These are phyloP conservation scores for Conticribra weissflogii DNA, from an alignment of 108 stramenopile species.

Conservation along the genomic window DNA sequence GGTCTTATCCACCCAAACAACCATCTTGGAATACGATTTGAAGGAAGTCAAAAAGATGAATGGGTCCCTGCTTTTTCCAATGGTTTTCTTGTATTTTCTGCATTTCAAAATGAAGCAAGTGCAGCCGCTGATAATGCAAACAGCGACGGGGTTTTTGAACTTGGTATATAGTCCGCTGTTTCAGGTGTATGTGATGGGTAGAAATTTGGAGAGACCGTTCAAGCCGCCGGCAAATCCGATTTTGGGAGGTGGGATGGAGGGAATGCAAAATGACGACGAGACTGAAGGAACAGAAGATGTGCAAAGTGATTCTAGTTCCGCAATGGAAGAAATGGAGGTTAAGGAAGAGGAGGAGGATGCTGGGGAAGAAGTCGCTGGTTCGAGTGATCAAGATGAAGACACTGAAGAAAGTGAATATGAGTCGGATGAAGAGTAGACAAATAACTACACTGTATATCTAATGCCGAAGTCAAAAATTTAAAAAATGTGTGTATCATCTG, in stretches of 20 bases:
- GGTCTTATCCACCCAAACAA: conserved; percentile 67
- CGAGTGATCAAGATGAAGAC: conserved; percentile 29
- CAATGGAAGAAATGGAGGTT: background rate
- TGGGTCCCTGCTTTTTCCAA: conserved; percentile 63
- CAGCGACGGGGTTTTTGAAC: conserved; percentile 68
- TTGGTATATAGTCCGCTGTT: conserved; percentile 83
- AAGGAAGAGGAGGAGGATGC: conserved; percentile 18
- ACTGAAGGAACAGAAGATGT: background rate
- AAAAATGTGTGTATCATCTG: no score
- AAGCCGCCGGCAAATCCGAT: conserved; percentile 23
- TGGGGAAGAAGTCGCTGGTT: conserved; percentile 2
- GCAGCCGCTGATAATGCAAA: conserved; percentile 78
- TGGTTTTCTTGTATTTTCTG: conserved; percentile 78
- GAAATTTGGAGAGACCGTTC: conserved; percentile 87
- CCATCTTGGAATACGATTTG: conserved; percentile 80
- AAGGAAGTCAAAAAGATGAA: conserved; percentile 71
- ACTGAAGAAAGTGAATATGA: conserved; percentile 14
- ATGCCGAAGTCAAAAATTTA: no score
- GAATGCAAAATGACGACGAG: conserved; percentile 4
- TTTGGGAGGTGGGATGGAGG: conserved; percentile 17
- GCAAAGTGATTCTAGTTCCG: conserved; percentile 4
- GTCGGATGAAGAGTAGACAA: background rate
- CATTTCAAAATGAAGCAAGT: conserved; percentile 85
- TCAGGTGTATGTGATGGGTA: conserved; percentile 80
- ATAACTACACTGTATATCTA: no score